A percentile compares a stretch with the other conserved stretches of the same genome.
phyloP scores from a whole-genome alignment of 176 grass and related monocot genomes.

The Triticum dicoccoides region DNA sequence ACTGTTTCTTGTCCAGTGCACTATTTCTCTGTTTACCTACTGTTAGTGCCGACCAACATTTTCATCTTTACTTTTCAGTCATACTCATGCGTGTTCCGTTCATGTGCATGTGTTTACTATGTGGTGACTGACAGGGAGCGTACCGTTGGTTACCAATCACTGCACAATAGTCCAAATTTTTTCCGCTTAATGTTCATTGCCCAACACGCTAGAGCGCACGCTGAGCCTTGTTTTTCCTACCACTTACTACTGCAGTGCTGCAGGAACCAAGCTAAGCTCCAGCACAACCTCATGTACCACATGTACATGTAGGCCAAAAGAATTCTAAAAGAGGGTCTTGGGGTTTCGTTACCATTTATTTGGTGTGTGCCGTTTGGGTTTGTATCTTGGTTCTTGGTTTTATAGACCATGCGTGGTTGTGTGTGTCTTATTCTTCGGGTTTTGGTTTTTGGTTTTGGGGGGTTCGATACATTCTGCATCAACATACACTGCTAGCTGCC shows the following conservation, averaged over 20 bases:
- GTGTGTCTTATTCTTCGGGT: too few species aligned
- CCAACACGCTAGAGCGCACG: not conserved
- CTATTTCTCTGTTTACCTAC: conserved; percentile 15
- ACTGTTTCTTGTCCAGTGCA: not conserved
- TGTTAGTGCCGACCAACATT: not conserved
- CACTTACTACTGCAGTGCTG: conserved; percentile 10
- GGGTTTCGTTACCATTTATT: too few species aligned
- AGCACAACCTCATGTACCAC: conserved; percentile 96
- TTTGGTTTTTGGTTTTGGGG: too few species aligned
- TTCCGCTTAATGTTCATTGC: not conserved
- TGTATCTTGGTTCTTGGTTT: too few species aligned
- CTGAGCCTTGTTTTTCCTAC: not conserved
- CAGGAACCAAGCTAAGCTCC: conserved; percentile 97
- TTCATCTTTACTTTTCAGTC: conserved; percentile 10
- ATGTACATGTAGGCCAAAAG: too few species aligned
- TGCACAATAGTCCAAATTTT: not conserved
- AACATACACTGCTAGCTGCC: too few species aligned
- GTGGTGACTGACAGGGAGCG: not conserved
- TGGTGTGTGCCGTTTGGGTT: too few species aligned
- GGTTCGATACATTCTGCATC: too few species aligned
- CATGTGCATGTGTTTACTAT: not conserved
- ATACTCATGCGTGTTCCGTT: conserved; percentile 16
- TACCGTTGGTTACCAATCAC: not conserved
- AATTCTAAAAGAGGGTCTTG: too few species aligned
- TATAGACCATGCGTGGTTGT: too few species aligned